Base-by-base conservation (phyloP, 2,329 filamentous ascomycete species). In the Penicillium sp. region DNA sequence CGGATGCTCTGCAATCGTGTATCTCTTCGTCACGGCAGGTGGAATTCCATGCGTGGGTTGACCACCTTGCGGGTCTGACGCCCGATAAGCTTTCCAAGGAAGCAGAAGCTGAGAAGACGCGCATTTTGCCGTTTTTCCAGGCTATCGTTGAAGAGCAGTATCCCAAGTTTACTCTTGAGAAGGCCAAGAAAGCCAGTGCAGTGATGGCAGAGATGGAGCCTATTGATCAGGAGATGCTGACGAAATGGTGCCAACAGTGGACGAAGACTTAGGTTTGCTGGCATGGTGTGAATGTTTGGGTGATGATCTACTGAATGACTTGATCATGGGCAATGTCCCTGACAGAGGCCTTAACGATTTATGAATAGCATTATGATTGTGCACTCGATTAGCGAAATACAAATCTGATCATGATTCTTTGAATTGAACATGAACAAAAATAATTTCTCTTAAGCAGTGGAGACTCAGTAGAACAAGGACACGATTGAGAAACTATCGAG, bases 61-160 rank as follows among this genome's bases (percentile, higher is more conserved):
- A 56, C 17, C 59, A 57, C 42, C n/a, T 64, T 10, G 37, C 56
- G 4, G 22, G 35, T 24, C 56, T 64, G 7, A 33, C 47, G 26
- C 62, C 62, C 7, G 61, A 62, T 35, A 60, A 47, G 19, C 38
- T 64, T 22, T 59, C 59, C 12, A 64, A 54, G 44, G 60, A 64
- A n/a, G 62, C 62, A 2, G 62, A 58, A 40, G 56, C 49, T 4
- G 59, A 60, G 22, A 64, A 62, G 49, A 50, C 42, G 19, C 62
- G 59, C 7, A 59, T 64, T 19, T 24, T 64, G 22, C 56, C 59
- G 1, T 64, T 56, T 19, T 62, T 64, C 45, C 53, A 60, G 53
- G 49, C 53, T 24, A 47, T 64, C n/a, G 45, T 60, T 4, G 17
- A 47, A 13, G 45, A 60, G 13, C 47, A 56, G 1, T 47, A 33